phyloP scores from a whole-genome alignment of 129 eudicot genomes.

The Ambrosia artemisiifolia region DNA sequence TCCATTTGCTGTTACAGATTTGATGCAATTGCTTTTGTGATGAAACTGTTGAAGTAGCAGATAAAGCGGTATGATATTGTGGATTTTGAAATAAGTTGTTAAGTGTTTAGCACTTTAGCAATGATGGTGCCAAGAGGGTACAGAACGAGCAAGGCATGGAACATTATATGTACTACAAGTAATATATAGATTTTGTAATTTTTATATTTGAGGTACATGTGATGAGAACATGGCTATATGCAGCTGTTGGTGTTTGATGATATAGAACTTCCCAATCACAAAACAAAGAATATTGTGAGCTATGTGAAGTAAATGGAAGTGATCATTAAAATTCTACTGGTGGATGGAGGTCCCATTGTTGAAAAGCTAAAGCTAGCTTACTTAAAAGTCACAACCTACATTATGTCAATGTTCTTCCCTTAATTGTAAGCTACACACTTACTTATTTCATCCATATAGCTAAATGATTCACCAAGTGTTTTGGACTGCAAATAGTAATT shows the following conservation, averaged over 20 bases:
- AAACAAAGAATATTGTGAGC: constrained; percentile 85
- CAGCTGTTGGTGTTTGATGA: constrained; percentile 88
- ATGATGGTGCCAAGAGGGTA: constrained; percentile 83
- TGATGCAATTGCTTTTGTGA: no score
- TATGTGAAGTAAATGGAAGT: constrained; percentile 63
- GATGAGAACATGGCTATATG: constrained; percentile 10
- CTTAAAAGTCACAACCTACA: constrained; percentile 84
- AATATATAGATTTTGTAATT: background rate
- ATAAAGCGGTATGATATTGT: no score
- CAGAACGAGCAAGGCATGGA: constrained; percentile 95
- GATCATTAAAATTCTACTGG: constrained; percentile 66
- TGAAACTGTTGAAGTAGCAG: no score
- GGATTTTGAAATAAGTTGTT: no score
- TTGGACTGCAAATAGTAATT: no score
- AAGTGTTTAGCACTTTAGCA: no score
- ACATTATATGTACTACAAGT: constrained; percentile 84
- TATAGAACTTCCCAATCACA: constrained; percentile 74
- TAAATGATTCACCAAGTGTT: background rate
- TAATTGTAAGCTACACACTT: constrained; percentile 61
- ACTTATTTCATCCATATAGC: background rate
- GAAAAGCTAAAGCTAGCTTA: constrained; percentile 81
- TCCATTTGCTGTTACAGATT: no score
- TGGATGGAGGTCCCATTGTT: constrained; percentile 76
- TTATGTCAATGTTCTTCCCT: constrained; percentile 82
- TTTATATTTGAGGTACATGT: background rate